phyloP scores from a whole-genome alignment of 768 basidiomycete species.

The Leccinum rimulosum region DNA sequence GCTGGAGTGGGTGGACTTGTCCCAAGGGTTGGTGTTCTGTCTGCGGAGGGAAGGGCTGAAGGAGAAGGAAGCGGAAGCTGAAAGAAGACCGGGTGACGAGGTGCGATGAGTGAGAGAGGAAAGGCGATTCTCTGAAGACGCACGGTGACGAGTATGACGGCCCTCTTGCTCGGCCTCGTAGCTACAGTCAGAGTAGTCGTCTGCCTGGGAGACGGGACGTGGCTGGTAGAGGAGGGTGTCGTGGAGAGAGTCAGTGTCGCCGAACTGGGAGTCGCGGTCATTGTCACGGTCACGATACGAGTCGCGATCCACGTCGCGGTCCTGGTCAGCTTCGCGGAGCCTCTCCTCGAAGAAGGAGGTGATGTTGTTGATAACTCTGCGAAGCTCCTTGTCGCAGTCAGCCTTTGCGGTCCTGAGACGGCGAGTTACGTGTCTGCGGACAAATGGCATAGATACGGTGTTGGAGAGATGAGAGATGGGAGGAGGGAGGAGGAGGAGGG shows the following conservation, averaged over 20 bases:
- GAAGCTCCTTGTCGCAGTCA: constrained; percentile 95
- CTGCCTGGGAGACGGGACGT: constrained; percentile 54
- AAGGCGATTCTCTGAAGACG: constrained; percentile 51
- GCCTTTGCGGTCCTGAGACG: constrained; percentile 93
- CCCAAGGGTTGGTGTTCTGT: constrained; percentile 65
- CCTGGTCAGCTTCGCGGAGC: constrained; percentile 71
- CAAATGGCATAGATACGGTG: constrained; percentile 89
- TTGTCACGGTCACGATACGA: constrained; percentile 43
- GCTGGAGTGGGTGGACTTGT: constrained; percentile 49
- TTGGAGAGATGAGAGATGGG: constrained; percentile 42
- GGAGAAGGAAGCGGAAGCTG: constrained; percentile 62
- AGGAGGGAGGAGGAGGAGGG: not conserved
- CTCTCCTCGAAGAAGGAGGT: constrained; percentile 93
- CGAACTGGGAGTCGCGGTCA: constrained; percentile 57
- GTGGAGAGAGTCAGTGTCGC: constrained; percentile 54
- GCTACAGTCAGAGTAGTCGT: constrained; percentile 80
- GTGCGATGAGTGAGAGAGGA: constrained; percentile 51
- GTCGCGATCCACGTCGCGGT: constrained; percentile 63
- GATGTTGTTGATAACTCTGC: constrained; percentile 91
- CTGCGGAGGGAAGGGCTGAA: constrained; percentile 69
- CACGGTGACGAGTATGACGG: constrained; percentile 73
- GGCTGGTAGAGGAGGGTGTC: constrained; percentile 62
- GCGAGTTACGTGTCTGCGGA: constrained; percentile 88
- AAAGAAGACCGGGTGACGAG: constrained; percentile 53
- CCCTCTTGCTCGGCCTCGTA: constrained; percentile 70